Base-by-base conservation (phyloP, 768 basidiomycete genomes). In the Rhodotorula diobovata region DNA sequence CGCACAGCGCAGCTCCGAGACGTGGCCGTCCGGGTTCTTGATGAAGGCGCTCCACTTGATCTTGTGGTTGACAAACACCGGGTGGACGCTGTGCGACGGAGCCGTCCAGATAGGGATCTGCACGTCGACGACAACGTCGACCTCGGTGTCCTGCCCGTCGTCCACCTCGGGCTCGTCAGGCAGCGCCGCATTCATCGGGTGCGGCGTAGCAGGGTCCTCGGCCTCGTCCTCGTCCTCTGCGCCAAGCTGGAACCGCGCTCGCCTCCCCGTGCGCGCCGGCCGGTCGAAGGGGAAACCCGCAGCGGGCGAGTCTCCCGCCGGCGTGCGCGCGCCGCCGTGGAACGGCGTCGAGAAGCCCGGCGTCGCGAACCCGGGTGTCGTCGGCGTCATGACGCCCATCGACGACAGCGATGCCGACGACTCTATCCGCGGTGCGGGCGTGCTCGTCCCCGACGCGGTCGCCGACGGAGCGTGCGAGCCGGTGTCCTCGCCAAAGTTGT, bases 1-100 rank as follows among this genome's bases (percentile, higher is more conserved):
- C 2, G 93, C 93, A 80, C 95, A 97, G 25, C 93, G 87, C n/a
- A 98, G 84, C 80, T 97, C 93, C 16, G 92, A 94, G 6, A 87
- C 88, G 79, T 97, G 95, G 0, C 93, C 93, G 78, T 97, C 95
- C 14, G 84, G 84, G 79, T 97, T 98, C 70, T 77, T 77, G 72
- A 78, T 78, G 73, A 75, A 78, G 8, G 76, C 76, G n/a, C 74
- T 80, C 83, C 83, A 84, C 71, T 84, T 84, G 76, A 97, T 85
- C 74, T 84, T 83, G 81, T 98, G 91, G 45, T 70, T 73, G 61
- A 70, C 63, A 35, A 76, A 73, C 46, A 70, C 53, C 0, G 73
- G 70, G 39, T 76, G 71, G 5, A 74, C 66, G 2, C 70, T 65
- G 63, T 79, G 77, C n/a, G 67, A 73, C 21, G 79, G 77, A 5